Evolutionary conservation across 805 yeast genomes (phyloP).

Genomic region (Wickerhamomyces strasburgensis): DNA sequence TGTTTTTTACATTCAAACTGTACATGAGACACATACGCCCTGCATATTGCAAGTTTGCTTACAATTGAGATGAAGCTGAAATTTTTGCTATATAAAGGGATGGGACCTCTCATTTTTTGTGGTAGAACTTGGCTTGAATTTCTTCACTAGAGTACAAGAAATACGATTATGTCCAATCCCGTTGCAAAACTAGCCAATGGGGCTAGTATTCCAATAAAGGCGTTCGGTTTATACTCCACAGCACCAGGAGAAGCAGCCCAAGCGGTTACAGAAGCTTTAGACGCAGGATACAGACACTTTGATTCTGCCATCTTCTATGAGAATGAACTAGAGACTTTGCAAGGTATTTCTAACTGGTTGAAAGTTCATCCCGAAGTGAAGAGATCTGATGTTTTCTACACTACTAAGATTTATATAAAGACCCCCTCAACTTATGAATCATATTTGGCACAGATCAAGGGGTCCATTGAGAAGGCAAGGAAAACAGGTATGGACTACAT

Average conservation of each 20-base stretch:
- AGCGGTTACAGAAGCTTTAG: conserved; percentile 50
- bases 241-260: conserved; percentile 37
- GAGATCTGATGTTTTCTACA: conserved; percentile 60
- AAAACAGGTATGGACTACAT: conserved; percentile 48
- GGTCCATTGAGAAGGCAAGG: neutral
- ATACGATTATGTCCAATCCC: no score
- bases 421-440: conserved; percentile 39
- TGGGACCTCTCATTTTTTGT: no score
- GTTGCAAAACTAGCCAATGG: no score
- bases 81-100: no score
- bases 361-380: conserved; percentile 43
- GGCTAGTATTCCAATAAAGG: conserved; percentile 56
- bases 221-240: conserved; percentile 58
- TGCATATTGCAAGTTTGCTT: no score
- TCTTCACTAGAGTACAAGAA: no score
- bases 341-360: conserved; percentile 47
- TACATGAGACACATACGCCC: no score
- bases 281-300: conserved; percentile 65
- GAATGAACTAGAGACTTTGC: conserved; percentile 66
- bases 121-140: no score
- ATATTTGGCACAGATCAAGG: conserved; percentile 52
- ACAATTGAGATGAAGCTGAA: no score
- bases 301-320: conserved; percentile 68
- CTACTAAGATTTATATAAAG: conserved; percentile 59
- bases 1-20: no score